Evolutionary conservation across 2,329 filamentous ascomycete genomes (phyloP).

Genomic region (Pseudogymnoascus sp.): DNA sequence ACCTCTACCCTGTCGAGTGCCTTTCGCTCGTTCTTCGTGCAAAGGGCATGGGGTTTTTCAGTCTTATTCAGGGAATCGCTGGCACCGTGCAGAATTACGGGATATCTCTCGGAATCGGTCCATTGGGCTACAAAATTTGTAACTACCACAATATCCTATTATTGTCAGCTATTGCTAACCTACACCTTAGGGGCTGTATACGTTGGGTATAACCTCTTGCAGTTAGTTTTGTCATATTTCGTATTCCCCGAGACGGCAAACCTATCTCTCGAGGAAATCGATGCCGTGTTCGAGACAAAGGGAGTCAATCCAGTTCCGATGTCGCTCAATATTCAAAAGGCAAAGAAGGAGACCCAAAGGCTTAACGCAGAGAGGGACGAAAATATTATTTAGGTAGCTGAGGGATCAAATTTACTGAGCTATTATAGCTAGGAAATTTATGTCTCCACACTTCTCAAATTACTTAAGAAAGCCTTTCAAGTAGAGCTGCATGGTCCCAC

Average conservation of each 20-base stretch:
- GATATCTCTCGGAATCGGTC: conserved; percentile 38
- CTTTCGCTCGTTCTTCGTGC: conserved; percentile 37
- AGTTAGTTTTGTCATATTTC: conserved; percentile 40
- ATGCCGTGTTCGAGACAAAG: conserved; percentile 46
- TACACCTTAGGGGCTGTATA: conserved; percentile 33
- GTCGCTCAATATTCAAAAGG: conserved; percentile 33
- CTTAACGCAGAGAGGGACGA: conserved; percentile 13
- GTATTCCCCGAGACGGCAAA: conserved; percentile 45
- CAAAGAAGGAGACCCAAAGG: conserved; percentile 29
- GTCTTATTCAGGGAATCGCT: conserved; percentile 37
- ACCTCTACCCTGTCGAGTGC: conserved; percentile 38
- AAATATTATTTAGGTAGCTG: not conserved
- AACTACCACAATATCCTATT: no score
- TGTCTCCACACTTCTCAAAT: not conserved
- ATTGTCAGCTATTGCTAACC: no score
- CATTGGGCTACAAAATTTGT: conserved; percentile 43
- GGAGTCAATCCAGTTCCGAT: conserved; percentile 37
- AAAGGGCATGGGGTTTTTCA: conserved; percentile 39
- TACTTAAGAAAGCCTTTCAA: not conserved
- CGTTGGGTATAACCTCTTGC: conserved; percentile 40
- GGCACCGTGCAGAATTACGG: conserved; percentile 38
- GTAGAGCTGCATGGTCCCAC: not conserved
- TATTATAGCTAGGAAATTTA: not conserved
- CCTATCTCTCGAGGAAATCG: conserved; percentile 47
- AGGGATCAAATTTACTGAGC: not conserved